Conservation (phyloP, 148 eudicot genomes). For the Vaccinium darrowii region DNA sequence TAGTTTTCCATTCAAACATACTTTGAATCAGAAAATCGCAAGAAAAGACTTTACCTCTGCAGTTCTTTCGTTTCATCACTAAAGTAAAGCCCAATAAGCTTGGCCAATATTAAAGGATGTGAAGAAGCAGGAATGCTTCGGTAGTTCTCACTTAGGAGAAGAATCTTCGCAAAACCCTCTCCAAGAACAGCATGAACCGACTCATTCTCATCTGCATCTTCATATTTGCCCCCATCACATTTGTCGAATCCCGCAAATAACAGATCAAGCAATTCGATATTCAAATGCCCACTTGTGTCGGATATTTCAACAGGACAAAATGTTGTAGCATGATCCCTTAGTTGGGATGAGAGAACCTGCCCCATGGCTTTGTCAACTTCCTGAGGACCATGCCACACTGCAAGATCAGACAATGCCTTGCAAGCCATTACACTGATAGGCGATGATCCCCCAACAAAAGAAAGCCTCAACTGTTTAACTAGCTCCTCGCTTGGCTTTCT, state of each 20-base stretch:
- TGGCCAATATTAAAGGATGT: constrained; percentile 58
- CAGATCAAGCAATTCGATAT: constrained; percentile 57
- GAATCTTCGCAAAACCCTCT: constrained; percentile 93
- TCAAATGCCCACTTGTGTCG: constrained; percentile 35
- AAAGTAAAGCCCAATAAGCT: constrained; percentile 73
- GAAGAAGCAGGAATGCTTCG: constrained; percentile 51
- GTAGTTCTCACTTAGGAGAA: constrained; percentile 83
- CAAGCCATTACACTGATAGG: constrained; percentile 64
- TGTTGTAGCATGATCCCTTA: constrained; percentile 24
- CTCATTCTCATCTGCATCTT: constrained; percentile 58
- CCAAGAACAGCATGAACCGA: constrained; percentile 70
- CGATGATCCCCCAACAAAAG: constrained; percentile 66
- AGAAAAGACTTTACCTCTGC: constrained; percentile 47
- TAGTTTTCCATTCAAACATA: not conserved
- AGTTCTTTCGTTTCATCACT: constrained; percentile 47
- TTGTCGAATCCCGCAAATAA: constrained; percentile 59
- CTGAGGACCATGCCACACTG: constrained; percentile 88
- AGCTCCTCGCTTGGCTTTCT: constrained; percentile 64
- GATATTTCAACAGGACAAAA: constrained; percentile 29
- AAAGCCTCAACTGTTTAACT: constrained; percentile 66
- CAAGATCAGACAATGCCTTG: constrained; percentile 82
- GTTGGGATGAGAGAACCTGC: constrained; percentile 43
- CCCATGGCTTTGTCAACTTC: constrained; percentile 71
- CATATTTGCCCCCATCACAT: constrained; percentile 29
- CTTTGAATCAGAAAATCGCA: constrained; percentile 17